Evolutionary conservation across 495 filamentous ascomycete genomes (phyloP).

Genomic region (Podospora conica): DNA sequence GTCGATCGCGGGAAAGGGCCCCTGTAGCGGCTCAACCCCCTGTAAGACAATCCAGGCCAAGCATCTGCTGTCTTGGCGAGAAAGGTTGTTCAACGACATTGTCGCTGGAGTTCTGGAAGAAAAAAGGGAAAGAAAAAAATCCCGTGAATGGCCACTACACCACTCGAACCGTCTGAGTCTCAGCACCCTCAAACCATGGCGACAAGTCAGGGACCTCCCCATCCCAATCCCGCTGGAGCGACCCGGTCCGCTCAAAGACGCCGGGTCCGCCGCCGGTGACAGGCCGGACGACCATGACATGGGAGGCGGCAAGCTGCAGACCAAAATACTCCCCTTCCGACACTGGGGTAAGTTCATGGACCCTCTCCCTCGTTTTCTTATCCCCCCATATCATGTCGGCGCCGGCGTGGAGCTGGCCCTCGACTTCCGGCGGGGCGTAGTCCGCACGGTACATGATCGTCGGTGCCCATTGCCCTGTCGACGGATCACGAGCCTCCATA

Average conservation of each 20-base stretch:
- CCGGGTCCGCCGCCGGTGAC: background rate
- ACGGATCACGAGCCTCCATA: conserved; percentile 2
- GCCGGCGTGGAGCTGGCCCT: background rate
- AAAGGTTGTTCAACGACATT: too few relatives aligned
- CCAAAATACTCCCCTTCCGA: conserved; percentile 1
- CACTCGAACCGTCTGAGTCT: background rate
- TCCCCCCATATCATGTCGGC: conserved; percentile 6
- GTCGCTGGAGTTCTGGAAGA: too few relatives aligned
- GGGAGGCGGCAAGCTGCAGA: background rate
- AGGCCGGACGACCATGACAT: background rate
- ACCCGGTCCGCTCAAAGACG: conserved; percentile 4
- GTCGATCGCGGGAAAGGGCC: too few relatives aligned
- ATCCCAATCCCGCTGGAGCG: background rate
- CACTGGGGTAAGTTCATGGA: background rate
- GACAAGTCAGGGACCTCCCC: background rate
- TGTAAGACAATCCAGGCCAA: too few relatives aligned
- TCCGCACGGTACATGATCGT: conserved; percentile 4
- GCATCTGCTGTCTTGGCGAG: too few relatives aligned
- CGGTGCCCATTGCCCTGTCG: background rate
- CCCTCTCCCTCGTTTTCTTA: background rate
- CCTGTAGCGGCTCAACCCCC: too few relatives aligned
- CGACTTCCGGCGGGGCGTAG: background rate
- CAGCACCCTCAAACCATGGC: conserved; percentile 1
- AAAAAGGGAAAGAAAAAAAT: too few relatives aligned
- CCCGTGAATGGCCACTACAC: background rate